Conservation (phyloP, 75 land plant species). For the Larix kaempferi region DNA sequence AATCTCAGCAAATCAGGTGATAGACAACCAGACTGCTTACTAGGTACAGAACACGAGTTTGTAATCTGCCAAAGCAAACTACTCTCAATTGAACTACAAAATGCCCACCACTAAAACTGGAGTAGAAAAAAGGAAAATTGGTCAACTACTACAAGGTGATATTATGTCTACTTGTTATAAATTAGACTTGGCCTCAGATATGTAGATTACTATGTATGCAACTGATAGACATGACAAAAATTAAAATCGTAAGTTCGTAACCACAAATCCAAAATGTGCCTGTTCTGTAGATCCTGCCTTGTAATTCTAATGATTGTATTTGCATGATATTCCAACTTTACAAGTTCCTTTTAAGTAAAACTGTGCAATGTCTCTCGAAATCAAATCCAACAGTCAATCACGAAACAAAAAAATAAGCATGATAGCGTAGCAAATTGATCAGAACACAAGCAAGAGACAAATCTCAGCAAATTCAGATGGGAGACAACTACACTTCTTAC, state of each 20-base stretch:
- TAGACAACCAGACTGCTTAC: neutral
- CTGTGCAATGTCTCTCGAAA: constrained; percentile 19
- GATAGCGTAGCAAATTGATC: neutral
- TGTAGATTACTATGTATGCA: no score
- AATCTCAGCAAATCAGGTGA: neutral
- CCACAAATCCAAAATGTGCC: constrained; percentile 33
- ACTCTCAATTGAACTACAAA: no score
- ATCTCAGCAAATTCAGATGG: neutral
- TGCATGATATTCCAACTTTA: constrained; percentile 41
- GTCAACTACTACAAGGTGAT: no score
- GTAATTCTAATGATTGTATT: constrained; percentile 44
- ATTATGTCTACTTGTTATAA: no score
- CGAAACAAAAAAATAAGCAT: neutral
- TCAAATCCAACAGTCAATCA: neutral
- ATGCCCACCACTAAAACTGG: no score
- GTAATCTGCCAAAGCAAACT: no score
- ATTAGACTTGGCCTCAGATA: no score
- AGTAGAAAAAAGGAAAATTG: neutral
- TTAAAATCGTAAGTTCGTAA: no score
- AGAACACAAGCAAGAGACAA: neutral
- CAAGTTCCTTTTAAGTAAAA: constrained; percentile 40
- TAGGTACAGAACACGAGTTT: no score
- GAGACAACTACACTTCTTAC: neutral
- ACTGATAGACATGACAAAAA: no score
- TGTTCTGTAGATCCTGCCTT: constrained; percentile 8